Percentiles rank a stretch among this genome's conserved stretches.
These are phyloP conservation scores for Suhomyces xylopsoci DNA, from an alignment of 805 yeast species.

Conservation along the genomic window DNA sequence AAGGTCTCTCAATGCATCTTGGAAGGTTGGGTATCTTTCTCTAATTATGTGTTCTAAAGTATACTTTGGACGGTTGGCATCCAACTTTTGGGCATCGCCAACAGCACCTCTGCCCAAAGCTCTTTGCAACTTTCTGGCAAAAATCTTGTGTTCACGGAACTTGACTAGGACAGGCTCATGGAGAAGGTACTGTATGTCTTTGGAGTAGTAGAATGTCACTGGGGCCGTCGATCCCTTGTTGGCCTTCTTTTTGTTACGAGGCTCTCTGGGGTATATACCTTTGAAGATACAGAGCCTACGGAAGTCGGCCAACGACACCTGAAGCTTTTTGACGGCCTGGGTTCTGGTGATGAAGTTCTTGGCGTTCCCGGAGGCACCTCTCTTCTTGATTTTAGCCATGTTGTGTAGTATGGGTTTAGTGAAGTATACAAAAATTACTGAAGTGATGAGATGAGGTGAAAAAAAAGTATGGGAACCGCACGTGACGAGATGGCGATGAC, in stretches of 20 bases:
- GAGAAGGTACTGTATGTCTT: conserved; percentile 90
- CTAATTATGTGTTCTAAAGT: conserved; percentile 87
- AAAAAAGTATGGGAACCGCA: not conserved
- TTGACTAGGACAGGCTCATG: conserved; percentile 92
- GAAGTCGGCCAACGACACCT: conserved; percentile 93
- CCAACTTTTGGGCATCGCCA: conserved; percentile 81
- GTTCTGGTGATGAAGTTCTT: conserved; percentile 90
- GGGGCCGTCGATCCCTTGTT: conserved; percentile 98
- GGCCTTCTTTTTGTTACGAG: conserved; percentile 92
- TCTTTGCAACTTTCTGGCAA: conserved; percentile 83
- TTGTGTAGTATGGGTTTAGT: conserved; percentile 9
- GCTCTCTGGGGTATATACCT: conserved; percentile 97
- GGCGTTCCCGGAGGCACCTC: conserved; percentile 83
- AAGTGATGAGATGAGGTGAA: conserved; percentile 11
- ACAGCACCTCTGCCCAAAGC: conserved; percentile 93
- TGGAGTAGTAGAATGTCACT: conserved; percentile 87
- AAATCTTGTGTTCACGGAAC: conserved; percentile 93
- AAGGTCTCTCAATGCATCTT: conserved; percentile 87
- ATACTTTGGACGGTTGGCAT: conserved; percentile 75
- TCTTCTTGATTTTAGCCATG: conserved; percentile 75
- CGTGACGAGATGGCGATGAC: not conserved
- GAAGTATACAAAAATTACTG: conserved; percentile 7
- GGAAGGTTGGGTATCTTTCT: conserved; percentile 92
- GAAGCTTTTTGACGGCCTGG: conserved; percentile 88
- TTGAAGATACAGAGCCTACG: conserved; percentile 95